Base-by-base conservation (phyloP, 2,329 filamentous ascomycete species). In the Cladorrhinum sp. region DNA sequence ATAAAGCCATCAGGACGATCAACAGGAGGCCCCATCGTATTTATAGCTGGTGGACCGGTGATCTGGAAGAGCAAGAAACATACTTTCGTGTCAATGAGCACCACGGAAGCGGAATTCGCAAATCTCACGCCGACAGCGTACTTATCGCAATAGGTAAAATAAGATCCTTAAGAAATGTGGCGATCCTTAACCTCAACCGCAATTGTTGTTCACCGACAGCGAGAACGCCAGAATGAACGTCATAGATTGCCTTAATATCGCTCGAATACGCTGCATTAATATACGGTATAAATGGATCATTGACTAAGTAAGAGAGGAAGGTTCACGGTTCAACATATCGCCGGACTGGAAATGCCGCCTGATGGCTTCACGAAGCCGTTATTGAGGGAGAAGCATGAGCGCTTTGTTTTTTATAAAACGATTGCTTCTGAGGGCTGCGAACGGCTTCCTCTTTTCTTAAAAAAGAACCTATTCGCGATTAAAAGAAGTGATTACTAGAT, bases 341-440 rank as follows among this genome's bases (percentile, higher is more conserved):
- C n/a, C 2, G 48, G 50, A 38, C 29, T 24, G 2, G 16, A 61
- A 3, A 58, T 58, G 51, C 50, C 51, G 5, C 41, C 45, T 5
- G 55, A 61, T 23, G 50, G 59, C 18, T 49, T 58, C 3, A 58
- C 59, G 12, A 61, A 61, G 32, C 59, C 51, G 6, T 13, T 61
- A 7, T 2, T 5, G 7, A 41, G 22, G 7, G 41, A 50, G 1
- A 61, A 61, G 20, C 55, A 61, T 16, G n/a, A 55, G 65, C 55
- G 76, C 72, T 53, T 56, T 55, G 16, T 78, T 29, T 51, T 1
- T 50, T n/a, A n/a, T n/a, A n/a, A n/a, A n/a, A n/a, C n/a, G n/a
- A n/a, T n/a, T n/a, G n/a, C n/a, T n/a, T n/a, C n/a, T n/a, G n/a
- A n/a, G n/a, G n/a, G n/a, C n/a, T n/a, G n/a, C n/a, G n/a, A n/a